A percentile compares a stretch with the other conserved stretches of the same genome.
These are phyloP conservation scores for Perkinsus olseni DNA, from an alignment of 169 alveolate genomes.

Conservation along the genomic window DNA sequence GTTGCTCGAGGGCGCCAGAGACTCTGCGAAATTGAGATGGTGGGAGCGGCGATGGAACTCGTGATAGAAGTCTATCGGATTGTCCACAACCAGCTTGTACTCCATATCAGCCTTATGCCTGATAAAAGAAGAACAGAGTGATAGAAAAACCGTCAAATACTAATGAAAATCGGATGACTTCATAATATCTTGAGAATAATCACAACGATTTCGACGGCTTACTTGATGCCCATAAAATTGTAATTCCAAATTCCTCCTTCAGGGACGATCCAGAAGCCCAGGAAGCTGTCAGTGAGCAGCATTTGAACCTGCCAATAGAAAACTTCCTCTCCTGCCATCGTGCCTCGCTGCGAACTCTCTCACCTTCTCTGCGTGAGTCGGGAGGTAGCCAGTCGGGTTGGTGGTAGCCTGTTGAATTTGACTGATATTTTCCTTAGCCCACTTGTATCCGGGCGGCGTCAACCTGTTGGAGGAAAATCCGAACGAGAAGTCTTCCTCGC, in stretches of 20 bases:
- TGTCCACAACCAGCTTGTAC: conserved; percentile 79
- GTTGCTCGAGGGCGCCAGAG: not conserved
- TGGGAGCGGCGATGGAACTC: conserved; percentile 93
- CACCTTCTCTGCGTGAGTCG: conserved; percentile 39
- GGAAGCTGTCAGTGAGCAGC: conserved; percentile 88
- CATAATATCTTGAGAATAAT: too few relatives aligned
- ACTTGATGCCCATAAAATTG: conserved; percentile 91
- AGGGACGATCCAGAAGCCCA: conserved; percentile 98
- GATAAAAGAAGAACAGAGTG: conserved; percentile 16
- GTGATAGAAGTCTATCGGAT: conserved; percentile 93
- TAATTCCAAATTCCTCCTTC: conserved; percentile 98
- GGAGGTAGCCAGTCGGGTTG: conserved; percentile 41
- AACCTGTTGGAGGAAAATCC: conserved; percentile 39
- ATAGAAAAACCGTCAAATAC: not conserved
- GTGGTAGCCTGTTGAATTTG: conserved; percentile 24
- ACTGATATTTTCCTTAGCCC: conserved; percentile 72
- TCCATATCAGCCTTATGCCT: conserved; percentile 81
- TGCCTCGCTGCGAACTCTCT: too few relatives aligned
- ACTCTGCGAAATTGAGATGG: conserved; percentile 67
- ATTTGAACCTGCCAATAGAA: conserved; percentile 80
- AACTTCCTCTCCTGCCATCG: too few relatives aligned
- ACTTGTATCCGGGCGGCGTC: conserved; percentile 82
- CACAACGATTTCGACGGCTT: not conserved
- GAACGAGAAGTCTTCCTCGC: not conserved
- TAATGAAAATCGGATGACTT: too few relatives aligned